Conservation (phyloP, 139 green algal species). For the Choricystis sp. region DNA sequence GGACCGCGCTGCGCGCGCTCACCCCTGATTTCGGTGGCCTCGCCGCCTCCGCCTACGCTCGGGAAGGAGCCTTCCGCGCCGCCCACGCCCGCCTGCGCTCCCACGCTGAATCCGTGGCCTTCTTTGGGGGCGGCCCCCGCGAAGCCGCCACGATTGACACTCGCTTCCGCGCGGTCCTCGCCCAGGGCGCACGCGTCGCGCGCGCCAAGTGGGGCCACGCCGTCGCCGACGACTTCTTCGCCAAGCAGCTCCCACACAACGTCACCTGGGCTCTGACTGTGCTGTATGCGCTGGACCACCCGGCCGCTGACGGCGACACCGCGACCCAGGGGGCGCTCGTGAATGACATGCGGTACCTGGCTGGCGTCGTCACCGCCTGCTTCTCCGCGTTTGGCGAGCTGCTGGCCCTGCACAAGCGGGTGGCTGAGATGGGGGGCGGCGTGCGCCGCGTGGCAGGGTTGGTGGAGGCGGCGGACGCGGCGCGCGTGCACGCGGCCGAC, state of each 20-base stretch:
- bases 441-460: slow-evolving; percentile 31
- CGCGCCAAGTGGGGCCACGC: slow-evolving; percentile 34
- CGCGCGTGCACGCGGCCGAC: slow-evolving; percentile 9
- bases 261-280: slow-evolving; percentile 61
- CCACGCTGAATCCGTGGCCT: slow-evolving; percentile 41
- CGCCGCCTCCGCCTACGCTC: slow-evolving; percentile 17
- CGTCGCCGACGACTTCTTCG: slow-evolving; percentile 64
- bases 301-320: slow-evolving; percentile 13
- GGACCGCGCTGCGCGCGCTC: slow-evolving; percentile 26
- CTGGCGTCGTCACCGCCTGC: slow-evolving; percentile 48
- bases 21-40: slow-evolving; percentile 44
- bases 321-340: slow-evolving; percentile 38
- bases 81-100: slow-evolving; percentile 30
- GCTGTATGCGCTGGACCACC: slow-evolving; percentile 43
- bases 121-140: slow-evolving; percentile 45
- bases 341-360: slow-evolving; percentile 57
- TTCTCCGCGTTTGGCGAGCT: slow-evolving; percentile 61
- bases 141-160: slow-evolving; percentile 23
- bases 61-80: slow-evolving; percentile 39
- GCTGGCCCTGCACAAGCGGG: slow-evolving; percentile 44
- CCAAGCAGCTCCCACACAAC: slow-evolving; percentile 63
- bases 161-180: slow-evolving; percentile 17
- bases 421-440: slow-evolving; percentile 46
- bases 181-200: slow-evolving; percentile 20
- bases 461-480: slow-evolving; percentile 31